A percentile compares a stretch with the other conserved stretches of the same genome.
These are phyloP conservation scores for Populus trichocarpa DNA, from an alignment of 441 rosid genomes.

Conservation along the genomic window DNA sequence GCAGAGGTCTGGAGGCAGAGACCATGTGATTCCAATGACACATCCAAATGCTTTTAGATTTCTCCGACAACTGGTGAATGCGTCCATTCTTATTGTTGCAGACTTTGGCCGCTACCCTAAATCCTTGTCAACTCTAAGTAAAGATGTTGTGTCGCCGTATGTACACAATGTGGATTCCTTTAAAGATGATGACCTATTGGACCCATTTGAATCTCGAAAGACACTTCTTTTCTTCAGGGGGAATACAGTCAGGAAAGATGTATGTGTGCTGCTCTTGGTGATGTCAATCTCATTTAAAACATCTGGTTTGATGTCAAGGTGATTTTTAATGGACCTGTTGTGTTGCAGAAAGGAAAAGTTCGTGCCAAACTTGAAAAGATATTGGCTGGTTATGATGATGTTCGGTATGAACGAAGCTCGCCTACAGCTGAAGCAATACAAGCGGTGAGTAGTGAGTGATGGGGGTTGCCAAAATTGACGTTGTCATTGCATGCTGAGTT, in stretches of 20 bases:
- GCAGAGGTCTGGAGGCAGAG: conserved; percentile 93
- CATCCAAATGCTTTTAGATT: conserved; percentile 99
- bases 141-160: conserved; percentile 92
- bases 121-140: conserved; percentile 64
- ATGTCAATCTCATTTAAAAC: background rate
- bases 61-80: conserved; percentile 76
- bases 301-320: conserved; percentile 8
- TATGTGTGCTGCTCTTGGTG: conserved; percentile 20
- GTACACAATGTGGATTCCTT: conserved; percentile 88
- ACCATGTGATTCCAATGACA: conserved; percentile 93
- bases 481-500: background rate
- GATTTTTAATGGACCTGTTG: conserved; percentile 8
- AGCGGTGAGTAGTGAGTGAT: conserved; percentile 46
- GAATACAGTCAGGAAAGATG: conserved; percentile 82
- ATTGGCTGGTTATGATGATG: conserved; percentile 57
- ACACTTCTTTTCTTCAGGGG: conserved; percentile 93
- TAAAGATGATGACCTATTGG: conserved; percentile 39
- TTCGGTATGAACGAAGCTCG: conserved; percentile 56
- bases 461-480: background rate
- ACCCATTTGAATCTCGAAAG: conserved; percentile 72
- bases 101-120: conserved; percentile 86
- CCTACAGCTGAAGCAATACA: conserved; percentile 71
- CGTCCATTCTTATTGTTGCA: conserved; percentile 79
- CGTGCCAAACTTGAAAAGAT: conserved; percentile 67
- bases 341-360: conserved; percentile 76